These are phyloP conservation scores for Colletotrichum tamarilloi DNA, from an alignment of 2,329 filamentous ascomycete genomes.

Conservation along the genomic window DNA sequence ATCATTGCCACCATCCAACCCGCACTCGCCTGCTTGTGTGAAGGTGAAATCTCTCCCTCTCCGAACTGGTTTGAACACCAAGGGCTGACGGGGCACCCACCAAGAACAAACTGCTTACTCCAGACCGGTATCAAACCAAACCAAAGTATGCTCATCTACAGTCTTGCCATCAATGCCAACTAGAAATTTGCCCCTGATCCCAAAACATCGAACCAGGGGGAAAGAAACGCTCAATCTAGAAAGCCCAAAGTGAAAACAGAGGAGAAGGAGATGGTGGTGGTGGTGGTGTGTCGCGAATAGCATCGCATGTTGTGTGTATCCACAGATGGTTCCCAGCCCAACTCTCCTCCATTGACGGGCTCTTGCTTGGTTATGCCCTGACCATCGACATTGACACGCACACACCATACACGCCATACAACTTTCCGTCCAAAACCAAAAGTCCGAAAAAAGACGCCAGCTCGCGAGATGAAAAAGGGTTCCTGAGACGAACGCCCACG, in stretches of 20 bases:
- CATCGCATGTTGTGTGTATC: background rate
- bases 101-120: background rate
- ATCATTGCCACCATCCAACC: too few relatives aligned
- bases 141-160: background rate
- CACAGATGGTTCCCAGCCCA: background rate
- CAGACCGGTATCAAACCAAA: background rate
- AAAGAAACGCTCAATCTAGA: background rate
- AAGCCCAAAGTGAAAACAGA: background rate
- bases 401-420: background rate
- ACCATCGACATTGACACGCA: background rate
- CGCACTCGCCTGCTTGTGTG: too few relatives aligned
- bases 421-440: background rate
- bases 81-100: background rate
- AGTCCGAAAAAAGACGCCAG: background rate
- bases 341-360: background rate
- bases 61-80: background rate
- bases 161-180: background rate
- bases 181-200: background rate
- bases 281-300: background rate
- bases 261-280: background rate
- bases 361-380: background rate
- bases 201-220: background rate
- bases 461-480: background rate
- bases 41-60: too few relatives aligned
- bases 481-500: background rate